phyloP scores from a whole-genome alignment of 768 basidiomycete species.

The Russula emetica region DNA sequence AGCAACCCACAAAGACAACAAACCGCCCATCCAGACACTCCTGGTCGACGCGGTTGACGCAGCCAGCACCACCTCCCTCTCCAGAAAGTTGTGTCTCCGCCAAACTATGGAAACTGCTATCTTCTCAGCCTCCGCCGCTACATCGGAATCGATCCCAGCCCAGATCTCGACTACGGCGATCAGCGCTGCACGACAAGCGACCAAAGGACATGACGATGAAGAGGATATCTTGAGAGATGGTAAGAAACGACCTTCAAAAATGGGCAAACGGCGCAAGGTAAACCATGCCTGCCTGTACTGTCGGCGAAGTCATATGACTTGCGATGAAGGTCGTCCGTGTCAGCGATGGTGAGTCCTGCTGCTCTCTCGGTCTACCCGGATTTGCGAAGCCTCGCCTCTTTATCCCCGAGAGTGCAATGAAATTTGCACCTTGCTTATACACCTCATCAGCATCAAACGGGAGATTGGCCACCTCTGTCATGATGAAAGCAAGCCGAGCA shows the following conservation, averaged over 20 bases:
- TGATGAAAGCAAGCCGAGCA: slow-evolving; percentile 63
- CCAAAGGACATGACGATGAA: slow-evolving; percentile 20
- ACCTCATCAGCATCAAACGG: slow-evolving; percentile 71
- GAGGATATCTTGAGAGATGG: slow-evolving; percentile 35
- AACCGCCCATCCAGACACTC: not conserved
- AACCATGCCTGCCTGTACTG: slow-evolving; percentile 95
- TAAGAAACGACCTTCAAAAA: slow-evolving; percentile 42
- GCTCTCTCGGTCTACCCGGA: not conserved
- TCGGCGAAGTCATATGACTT: slow-evolving; percentile 88
- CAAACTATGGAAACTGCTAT: not conserved
- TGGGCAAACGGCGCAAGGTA: slow-evolving; percentile 71
- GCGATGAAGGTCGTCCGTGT: slow-evolving; percentile 86
- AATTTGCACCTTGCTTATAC: slow-evolving; percentile 16
- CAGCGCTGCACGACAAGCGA: slow-evolving; percentile 2
- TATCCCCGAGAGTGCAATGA: slow-evolving; percentile 3
- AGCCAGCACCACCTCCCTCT: not conserved
- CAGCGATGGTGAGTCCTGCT: slow-evolving; percentile 78
- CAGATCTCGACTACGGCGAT: slow-evolving; percentile 2
- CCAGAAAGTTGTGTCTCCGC: not conserved
- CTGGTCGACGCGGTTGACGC: not conserved
- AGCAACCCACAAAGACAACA: not conserved
- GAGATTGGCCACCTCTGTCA: slow-evolving; percentile 95
- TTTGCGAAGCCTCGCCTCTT: slow-evolving; percentile 5
- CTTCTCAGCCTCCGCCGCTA: slow-evolving; percentile 8
- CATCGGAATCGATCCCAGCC: slow-evolving; percentile 8